Evolutionary conservation across 441 rosid genomes (phyloP).

Genomic region (Erodium moschatum): DNA sequence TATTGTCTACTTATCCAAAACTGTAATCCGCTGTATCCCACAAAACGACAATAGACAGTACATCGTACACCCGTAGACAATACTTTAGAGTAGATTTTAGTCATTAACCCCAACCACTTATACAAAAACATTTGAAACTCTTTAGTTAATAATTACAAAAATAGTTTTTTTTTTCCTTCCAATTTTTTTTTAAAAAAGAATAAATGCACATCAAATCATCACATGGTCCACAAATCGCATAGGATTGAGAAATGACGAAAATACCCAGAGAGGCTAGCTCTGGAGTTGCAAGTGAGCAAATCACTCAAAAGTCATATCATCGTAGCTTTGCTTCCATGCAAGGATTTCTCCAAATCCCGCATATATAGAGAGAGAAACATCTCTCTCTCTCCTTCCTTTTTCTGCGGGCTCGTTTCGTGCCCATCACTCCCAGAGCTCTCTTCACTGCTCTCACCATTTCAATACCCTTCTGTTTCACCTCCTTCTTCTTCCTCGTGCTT

Average conservation of each 20-base stretch:
- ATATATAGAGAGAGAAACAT: conserved; percentile 4
- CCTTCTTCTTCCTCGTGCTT: neutral
- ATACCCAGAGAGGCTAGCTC: neutral
- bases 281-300: too few relatives aligned
- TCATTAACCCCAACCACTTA: too few relatives aligned
- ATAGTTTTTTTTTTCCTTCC: neutral
- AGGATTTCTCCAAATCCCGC: conserved; percentile 11
- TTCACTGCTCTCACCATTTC: neutral
- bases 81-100: too few relatives aligned
- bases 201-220: neutral
- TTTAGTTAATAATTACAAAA: neutral
- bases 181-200: too few relatives aligned
- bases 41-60: too few relatives aligned
- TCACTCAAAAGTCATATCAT: neutral
- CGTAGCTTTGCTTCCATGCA: conserved; percentile 25
- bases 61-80: too few relatives aligned
- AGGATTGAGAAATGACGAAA: neutral
- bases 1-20: too few relatives aligned
- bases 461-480: neutral
- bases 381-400: conserved; percentile 2
- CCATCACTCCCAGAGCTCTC: neutral
- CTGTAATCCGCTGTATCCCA: too few relatives aligned
- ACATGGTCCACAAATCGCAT: neutral
- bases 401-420: neutral
- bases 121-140: too few relatives aligned